These are phyloP conservation scores for Cardamine resedifolia DNA, from an alignment of 345 rosid species.

Conservation along the genomic window DNA sequence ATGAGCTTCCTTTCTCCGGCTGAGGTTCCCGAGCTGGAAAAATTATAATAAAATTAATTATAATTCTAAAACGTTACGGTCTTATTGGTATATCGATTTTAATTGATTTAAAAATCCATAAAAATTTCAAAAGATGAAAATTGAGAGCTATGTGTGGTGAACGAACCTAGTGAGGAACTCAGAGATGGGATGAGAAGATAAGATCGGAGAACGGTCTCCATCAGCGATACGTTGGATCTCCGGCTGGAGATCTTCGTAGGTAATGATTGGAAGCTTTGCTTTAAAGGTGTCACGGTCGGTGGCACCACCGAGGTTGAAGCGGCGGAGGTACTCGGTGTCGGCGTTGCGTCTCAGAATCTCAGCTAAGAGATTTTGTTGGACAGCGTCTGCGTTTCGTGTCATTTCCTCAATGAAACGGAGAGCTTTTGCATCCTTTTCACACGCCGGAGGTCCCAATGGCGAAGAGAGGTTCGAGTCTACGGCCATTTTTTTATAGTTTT, in stretches of 20 bases:
- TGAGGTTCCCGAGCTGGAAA: slow-evolving; percentile 88
- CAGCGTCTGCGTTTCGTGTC: slow-evolving; percentile 63
- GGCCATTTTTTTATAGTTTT: slow-evolving; percentile 47
- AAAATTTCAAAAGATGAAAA: not conserved
- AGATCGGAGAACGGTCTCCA: slow-evolving; percentile 83
- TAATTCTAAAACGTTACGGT: not conserved
- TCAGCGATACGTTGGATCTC: slow-evolving; percentile 93
- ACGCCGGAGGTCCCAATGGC: slow-evolving; percentile 69
- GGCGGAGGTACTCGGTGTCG: slow-evolving; percentile 66
- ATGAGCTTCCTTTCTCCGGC: slow-evolving; percentile 97
- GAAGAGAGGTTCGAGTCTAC: slow-evolving; percentile 63
- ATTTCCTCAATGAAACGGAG: slow-evolving; percentile 74
- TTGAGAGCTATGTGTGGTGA: not conserved
- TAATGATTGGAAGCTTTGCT: slow-evolving; percentile 67
- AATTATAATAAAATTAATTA: not conserved
- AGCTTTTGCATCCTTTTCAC: slow-evolving; percentile 77
- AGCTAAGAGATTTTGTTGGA: slow-evolving; percentile 58
- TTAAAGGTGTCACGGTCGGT: slow-evolving; percentile 70
- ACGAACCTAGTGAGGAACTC: slow-evolving; percentile 93
- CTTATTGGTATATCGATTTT: not conserved
- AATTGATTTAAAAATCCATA: not conserved
- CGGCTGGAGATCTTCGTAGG: slow-evolving; percentile 82
- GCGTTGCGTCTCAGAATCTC: slow-evolving; percentile 71
- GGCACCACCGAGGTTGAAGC: slow-evolving; percentile 57
- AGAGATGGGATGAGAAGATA: slow-evolving; percentile 83